Base-by-base conservation (phyloP, 1,139 yeast genomes). In the Pichia norvegensis region DNA sequence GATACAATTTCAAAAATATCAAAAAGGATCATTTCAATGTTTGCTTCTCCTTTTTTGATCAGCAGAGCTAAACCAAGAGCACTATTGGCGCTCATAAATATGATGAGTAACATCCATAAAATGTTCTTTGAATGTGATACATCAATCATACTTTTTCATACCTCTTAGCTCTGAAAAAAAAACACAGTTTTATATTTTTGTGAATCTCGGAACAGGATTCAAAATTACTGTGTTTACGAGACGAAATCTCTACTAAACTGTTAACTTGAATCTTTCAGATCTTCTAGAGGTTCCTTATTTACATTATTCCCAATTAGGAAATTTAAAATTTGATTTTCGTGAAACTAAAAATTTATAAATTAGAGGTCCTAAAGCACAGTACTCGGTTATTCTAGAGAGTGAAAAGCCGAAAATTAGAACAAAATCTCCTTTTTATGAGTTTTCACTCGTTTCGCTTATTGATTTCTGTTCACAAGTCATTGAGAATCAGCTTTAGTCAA, bases 271-370 rank as follows among this genome's bases (percentile, higher is more conserved):
- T n/a, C n/a, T n/a, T n/a, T n/a, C n/a, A n/a, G n/a, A n/a, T n/a
- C 14, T 36, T 20, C 9, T n/a, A 41, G 16, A 29, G 6, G 20
- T 21, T 29, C 20, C 9, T 13, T 50, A 45, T 50, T 50, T 46
- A 46, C 44, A 11, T 39, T 25, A 43, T 46, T 16, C 53, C 49
- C 8, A 41, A 45, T 36, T 17, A 13, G 41, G 54, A 10, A 41
- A 43, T 39, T 38, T 29, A 8, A 7, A 5, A 2, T 35, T 4
- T 20, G 27, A 37, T 33, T n/a, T n/a, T n/a, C n/a, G n/a, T n/a
- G n/a, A n/a, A n/a, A n/a, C n/a, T n/a, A 19, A n/a, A 41, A 23
- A 27, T 11, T 14, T 27, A 27, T 27, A 27, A 27, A 27, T 6
- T 27, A 6, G 11, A 27, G 31, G n/a, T n/a, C n/a, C n/a, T n/a